Percentiles rank a stretch among this genome's conserved stretches.
Evolutionary conservation across 2,329 filamentous ascomycete species (phyloP).

Genomic region (Fusarium hostae): DNA sequence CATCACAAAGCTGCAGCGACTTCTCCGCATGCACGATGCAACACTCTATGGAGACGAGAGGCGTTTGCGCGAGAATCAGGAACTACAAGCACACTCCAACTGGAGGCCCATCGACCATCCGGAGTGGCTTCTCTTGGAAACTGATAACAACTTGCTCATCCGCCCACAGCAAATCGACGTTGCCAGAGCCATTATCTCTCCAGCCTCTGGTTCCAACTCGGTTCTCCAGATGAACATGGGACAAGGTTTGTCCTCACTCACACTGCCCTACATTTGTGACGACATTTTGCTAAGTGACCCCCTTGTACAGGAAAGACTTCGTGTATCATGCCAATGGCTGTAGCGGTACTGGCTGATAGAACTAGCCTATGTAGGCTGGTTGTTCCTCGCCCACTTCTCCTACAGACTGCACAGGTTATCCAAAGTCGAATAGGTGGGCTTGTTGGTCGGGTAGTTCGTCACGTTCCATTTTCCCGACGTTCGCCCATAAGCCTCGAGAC

Average conservation of each 20-base stretch:
- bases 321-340: constrained; percentile 65
- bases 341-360: constrained; percentile 56
- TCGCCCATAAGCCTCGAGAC: constrained; percentile 50
- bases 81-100: constrained; percentile 63
- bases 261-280: too few species aligned
- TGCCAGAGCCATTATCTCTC: constrained; percentile 68
- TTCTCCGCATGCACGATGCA: constrained; percentile 54
- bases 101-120: constrained; percentile 63
- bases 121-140: constrained; percentile 74
- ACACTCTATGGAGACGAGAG: constrained; percentile 35
- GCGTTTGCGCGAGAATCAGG: constrained; percentile 55
- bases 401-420: constrained; percentile 67
- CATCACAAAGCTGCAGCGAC: constrained; percentile 58
- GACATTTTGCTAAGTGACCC: not conserved
- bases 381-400: constrained; percentile 65
- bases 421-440: constrained; percentile 65
- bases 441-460: constrained; percentile 61
- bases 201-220: constrained; percentile 62
- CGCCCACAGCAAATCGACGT: constrained; percentile 70
- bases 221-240: constrained; percentile 76
- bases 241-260: constrained; percentile 52
- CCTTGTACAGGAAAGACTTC: constrained; percentile 63
- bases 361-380: constrained; percentile 62
- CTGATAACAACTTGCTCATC: constrained; percentile 72
- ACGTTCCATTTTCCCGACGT: constrained; percentile 67